Base-by-base conservation (phyloP, 2,329 filamentous ascomycete genomes). In the Fusarium verrucosum region DNA sequence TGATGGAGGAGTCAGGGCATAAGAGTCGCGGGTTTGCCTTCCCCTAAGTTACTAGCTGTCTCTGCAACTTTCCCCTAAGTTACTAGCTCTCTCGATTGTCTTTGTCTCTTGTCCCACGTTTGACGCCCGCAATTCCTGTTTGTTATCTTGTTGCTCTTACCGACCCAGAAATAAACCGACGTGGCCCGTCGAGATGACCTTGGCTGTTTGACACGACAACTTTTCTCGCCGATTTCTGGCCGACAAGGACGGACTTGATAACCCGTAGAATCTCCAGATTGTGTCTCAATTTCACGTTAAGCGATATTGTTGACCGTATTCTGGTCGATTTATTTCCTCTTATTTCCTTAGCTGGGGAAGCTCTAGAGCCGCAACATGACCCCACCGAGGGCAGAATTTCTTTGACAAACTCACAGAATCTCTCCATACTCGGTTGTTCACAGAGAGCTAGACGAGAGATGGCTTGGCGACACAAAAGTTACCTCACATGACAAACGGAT, bases 11-110 rank as follows among this genome's bases (percentile, higher is more conserved):
- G 64, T 46, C 54, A n/a, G 58, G 57, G 63, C 64, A 66, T 67
- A 66, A 64, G 59, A 64, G 57, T 68, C 64, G 65, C 65, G 64
- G 65, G 65, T 65, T 60, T 67, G 56, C 65, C 65, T 67, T 67
- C 64, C 64, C 58, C 63, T 66, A 66, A 66, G 63, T 66, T 67
- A 67, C 63, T 67, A 67, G 63, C 63, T 66, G 50, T 66, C 53
- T 49, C 60, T 67, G 38, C 58, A 66, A 59, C 54, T 50, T 66
- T 64, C 63, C 63, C 55, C 63, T 65, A 66, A 66, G 63, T 66
- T 66, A 66, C 63, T 66, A 66, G 63, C 62, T 43, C 58, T 58
- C 36, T 57, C 50, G 53, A 45, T 45, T 50, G 25, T 13, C 19
- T 50, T 41, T 36, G 50, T 50, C 36, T 36, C 41, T 37, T 37